Percentiles rank a stretch among this genome's conserved stretches.
Evolutionary conservation across 495 filamentous ascomycete genomes (phyloP).

Genomic region (Parathielavia appendiculata): DNA sequence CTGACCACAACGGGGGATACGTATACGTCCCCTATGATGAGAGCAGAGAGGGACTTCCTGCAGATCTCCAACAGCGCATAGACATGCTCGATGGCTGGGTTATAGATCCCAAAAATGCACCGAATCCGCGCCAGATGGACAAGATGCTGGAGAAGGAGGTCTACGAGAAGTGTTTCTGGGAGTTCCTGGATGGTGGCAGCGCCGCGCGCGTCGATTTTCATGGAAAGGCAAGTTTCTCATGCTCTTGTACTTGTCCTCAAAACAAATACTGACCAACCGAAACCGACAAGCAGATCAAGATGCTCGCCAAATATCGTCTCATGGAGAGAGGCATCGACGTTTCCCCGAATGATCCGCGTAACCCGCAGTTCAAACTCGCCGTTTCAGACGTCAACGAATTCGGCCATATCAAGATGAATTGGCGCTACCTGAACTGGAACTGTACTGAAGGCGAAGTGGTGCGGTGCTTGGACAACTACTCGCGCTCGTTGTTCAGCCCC

Average conservation of each 20-base stretch:
- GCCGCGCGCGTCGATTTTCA: constrained; percentile 3
- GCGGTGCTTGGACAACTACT: constrained; percentile 2
- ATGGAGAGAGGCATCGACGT: constrained; percentile 5
- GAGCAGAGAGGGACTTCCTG: neutral
- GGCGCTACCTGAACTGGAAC: constrained; percentile 2
- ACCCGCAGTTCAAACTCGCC: constrained; percentile 17
- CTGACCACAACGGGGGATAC: constrained; percentile 4
- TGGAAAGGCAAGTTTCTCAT: constrained; percentile 1
- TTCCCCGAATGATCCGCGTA: neutral
- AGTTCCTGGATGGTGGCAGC: constrained; percentile 6
- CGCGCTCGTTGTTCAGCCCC: neutral
- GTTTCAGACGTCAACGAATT: constrained; percentile 6
- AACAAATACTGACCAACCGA: neutral
- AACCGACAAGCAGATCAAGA: constrained; percentile 14
- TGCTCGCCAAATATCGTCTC: constrained; percentile 19
- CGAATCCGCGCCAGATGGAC: constrained; percentile 2
- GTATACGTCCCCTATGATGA: constrained; percentile 15
- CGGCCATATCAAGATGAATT: constrained; percentile 6
- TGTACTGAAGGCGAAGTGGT: constrained; percentile 7
- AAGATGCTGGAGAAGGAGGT: constrained; percentile 21
- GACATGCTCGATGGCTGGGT: neutral
- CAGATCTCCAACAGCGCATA: constrained; percentile 2
- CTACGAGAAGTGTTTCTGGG: constrained; percentile 17
- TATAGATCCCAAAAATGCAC: neutral
- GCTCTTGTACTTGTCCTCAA: neutral